Percentiles rank a stretch among this genome's conserved stretches.
Evolutionary conservation across 2,329 filamentous ascomycete species (phyloP).

Genomic region (Ceratocystis cubensis): DNA sequence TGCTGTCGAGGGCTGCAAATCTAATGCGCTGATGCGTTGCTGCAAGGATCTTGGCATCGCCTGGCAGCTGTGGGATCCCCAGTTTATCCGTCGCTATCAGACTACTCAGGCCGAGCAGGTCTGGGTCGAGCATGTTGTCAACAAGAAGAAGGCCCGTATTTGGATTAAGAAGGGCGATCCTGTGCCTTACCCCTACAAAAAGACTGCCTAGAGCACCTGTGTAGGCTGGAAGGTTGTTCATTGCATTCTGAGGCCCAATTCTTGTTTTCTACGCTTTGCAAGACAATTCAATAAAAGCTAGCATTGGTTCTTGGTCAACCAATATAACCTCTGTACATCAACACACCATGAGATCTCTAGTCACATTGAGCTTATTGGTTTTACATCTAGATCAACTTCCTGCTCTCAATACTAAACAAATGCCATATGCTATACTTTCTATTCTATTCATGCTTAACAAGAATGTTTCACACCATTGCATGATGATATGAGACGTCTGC

Average conservation of each 20-base stretch:
- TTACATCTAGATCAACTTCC: not conserved
- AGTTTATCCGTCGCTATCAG: slow-evolving; percentile 76
- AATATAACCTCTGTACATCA: slow-evolving; percentile 12
- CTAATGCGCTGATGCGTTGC: slow-evolving; percentile 93
- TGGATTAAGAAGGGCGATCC: slow-evolving; percentile 68
- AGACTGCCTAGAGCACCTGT: slow-evolving; percentile 19
- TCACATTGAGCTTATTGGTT: not conserved
- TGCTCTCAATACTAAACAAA: not conserved
- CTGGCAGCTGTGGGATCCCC: slow-evolving; percentile 90
- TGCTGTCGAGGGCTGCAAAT: slow-evolving; percentile 92
- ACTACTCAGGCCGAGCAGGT: slow-evolving; percentile 60
- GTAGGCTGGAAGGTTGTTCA: not conserved
- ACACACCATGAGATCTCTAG: not conserved
- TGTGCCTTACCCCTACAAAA: slow-evolving; percentile 49
- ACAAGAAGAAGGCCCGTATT: slow-evolving; percentile 81
- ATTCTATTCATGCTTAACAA: not conserved
- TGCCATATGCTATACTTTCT: not conserved
- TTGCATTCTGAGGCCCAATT: not conserved
- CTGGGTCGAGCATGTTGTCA: slow-evolving; percentile 78
- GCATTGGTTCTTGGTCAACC: not conserved
- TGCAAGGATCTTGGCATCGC: slow-evolving; percentile 96
- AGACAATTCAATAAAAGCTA: not conserved
- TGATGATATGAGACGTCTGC: not conserved
- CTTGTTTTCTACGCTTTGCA: not conserved
- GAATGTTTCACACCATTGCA: not conserved